Percentiles rank a stretch among this genome's conserved stretches.
Conservation (phyloP, 2,329 filamentous ascomycete species). For the Colletotrichum coccodes region DNA sequence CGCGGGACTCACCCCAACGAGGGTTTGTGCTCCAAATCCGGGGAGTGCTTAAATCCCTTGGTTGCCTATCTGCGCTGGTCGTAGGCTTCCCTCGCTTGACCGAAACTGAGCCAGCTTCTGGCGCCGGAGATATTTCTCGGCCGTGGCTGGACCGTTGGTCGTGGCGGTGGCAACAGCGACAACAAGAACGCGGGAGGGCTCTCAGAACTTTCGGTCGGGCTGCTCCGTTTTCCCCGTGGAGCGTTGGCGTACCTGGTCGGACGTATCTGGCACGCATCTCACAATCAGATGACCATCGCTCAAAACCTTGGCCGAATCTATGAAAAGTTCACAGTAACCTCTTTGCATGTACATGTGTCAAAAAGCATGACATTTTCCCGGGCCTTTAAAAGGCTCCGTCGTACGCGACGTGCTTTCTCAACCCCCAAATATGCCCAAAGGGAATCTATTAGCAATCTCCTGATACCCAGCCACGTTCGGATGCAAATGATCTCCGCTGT, state of each 20-base stretch:
- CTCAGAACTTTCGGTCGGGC: not conserved
- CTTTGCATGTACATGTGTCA: too few relatives aligned
- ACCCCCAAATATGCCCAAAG: slow-evolving; percentile 60
- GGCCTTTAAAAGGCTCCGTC: not conserved
- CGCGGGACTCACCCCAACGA: not conserved
- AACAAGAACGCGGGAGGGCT: not conserved
- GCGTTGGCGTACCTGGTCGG: not conserved
- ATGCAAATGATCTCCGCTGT: slow-evolving; percentile 74
- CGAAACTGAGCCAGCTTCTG: not conserved
- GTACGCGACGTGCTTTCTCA: not conserved
- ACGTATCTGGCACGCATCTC: too few relatives aligned
- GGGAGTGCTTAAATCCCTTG: not conserved
- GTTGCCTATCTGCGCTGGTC: too few relatives aligned
- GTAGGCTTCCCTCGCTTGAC: not conserved
- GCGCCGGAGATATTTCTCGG: not conserved
- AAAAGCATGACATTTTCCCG: not conserved
- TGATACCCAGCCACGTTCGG: slow-evolving; percentile 69
- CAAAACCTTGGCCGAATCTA: too few relatives aligned
- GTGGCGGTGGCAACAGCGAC: not conserved
- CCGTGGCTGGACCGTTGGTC: not conserved
- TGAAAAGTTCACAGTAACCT: too few relatives aligned
- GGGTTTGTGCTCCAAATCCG: too few relatives aligned
- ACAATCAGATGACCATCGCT: too few relatives aligned
- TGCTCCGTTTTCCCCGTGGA: not conserved
- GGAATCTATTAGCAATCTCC: slow-evolving; percentile 67